Percentiles rank a stretch among this genome's conserved stretches.
Conservation (phyloP, 352 stramenopile genomes). For the Pythium guiyangense region DNA sequence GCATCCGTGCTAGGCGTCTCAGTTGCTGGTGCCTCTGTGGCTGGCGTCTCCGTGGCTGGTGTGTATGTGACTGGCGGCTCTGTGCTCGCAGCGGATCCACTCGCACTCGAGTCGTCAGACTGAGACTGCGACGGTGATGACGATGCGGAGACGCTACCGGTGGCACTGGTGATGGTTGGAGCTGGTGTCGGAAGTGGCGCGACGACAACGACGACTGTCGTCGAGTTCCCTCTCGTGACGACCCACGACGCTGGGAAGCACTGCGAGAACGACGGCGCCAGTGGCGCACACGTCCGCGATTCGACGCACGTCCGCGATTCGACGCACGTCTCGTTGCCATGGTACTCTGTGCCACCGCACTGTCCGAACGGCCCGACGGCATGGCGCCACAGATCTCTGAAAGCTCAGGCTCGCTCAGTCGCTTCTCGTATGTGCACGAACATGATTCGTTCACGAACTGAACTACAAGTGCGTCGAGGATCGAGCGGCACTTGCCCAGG, state of each 20-base stretch:
- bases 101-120: not conserved
- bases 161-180: not conserved
- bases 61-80: not conserved
- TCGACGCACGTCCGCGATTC: too few species aligned
- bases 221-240: not conserved
- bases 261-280: constrained; percentile 9
- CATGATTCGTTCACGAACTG: too few species aligned
- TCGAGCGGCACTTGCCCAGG: constrained; percentile 42
- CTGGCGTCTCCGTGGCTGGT: not conserved
- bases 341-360: constrained; percentile 10
- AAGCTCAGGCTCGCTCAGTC: too few species aligned
- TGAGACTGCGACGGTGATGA: too few species aligned
- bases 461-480: constrained; percentile 66
- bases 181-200: not conserved
- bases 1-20: not conserved
- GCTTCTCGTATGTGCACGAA: too few species aligned
- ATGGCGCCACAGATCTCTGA: constrained; percentile 11
- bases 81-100: too few species aligned
- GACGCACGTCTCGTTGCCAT: constrained; percentile 13
- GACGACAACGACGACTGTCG: not conserved
- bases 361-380: constrained; percentile 12
- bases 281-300: constrained; percentile 6
- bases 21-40: not conserved
- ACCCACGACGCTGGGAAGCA: constrained; percentile 7
- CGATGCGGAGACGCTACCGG: too few species aligned